Evolutionary conservation across 2,329 filamentous ascomycete species (phyloP), one percentile per base, ranked within the genome.

Genomic region (Diplodia sapinea): DNA sequence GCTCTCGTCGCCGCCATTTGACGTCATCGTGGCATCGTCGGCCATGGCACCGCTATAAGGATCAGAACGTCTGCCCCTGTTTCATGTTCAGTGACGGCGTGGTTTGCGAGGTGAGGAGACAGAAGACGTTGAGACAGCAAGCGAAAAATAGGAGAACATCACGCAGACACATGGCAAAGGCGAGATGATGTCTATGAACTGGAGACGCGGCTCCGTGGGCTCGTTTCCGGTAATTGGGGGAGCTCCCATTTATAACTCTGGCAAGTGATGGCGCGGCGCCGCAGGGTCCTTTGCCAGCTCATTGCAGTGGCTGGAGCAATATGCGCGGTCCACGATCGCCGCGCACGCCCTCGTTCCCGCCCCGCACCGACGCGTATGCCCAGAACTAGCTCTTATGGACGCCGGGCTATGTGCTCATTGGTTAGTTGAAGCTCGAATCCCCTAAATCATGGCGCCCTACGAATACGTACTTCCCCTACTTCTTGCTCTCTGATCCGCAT

Each of bases 151-250:
- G 54, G 54, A 57, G 31, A 17, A 8, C 4, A 20, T 13, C 33
- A 26, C 33, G 17, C 31, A 23, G 17, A 23, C 17, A 11, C 4
- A 6, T 12, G n/a, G 9, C 29, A 40, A 33, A 59, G 36, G 55
- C 55, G 54, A 56, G 36, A 43, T 47, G 55, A 59, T 47, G 54
- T 26, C 55, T 47, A 26, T 38, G 17, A 38, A 56, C 9, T 29
- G 20, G 15, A n/a, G 54, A 59, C 40, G 36, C 23, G n/a, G 8
- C n/a, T 4, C n/a, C n/a, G 36, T 20, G 55, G 55, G 26, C 55
- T 59, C 55, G 55, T 36, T 43, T 29, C 55, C 55, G 55, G 36
- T 59, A 59, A 59, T 59, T 59, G 55, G 36, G 36, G 33, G 12
- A 38, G 29, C 26, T 31, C n/a, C 56, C 56, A 47, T 59, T 23